These are phyloP conservation scores for Solanum boliviense DNA, from an alignment of 257 asterid genomes.

Conservation along the genomic window DNA sequence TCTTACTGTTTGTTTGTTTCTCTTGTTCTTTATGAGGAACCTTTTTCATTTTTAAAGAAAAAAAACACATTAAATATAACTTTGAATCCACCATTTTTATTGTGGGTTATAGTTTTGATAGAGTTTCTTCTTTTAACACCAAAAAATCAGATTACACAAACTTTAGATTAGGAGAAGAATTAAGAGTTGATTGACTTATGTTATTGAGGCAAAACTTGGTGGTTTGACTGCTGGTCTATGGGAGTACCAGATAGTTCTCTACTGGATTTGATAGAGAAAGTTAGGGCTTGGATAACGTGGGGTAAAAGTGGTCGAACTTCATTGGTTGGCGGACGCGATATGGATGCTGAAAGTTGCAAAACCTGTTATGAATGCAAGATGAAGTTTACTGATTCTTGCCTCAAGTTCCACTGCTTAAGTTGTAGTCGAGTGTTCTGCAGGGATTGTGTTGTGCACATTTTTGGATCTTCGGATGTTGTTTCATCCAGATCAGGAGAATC, in stretches of 20 bases:
- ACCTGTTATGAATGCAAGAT: conserved; percentile 39
- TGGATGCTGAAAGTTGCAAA: conserved; percentile 23
- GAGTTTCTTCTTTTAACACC: conserved; percentile 17
- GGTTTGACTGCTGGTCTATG: conserved; percentile 39
- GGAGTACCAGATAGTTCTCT: conserved; percentile 54
- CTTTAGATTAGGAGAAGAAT: conserved; percentile 6
- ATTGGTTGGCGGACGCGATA: conserved; percentile 19
- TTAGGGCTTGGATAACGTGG: conserved; percentile 55
- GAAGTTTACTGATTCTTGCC: conserved; percentile 23
- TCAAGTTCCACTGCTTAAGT: conserved; percentile 47
- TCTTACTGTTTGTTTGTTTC: conserved; percentile 11
- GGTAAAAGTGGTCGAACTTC: conserved; percentile 22
- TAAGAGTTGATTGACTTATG: neutral
- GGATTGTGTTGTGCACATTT: conserved; percentile 34
- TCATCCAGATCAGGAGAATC: conserved; percentile 10
- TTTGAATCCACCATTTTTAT: conserved; percentile 47
- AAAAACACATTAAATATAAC: conserved; percentile 6
- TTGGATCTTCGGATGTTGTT: conserved; percentile 24
- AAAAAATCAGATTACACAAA: neutral
- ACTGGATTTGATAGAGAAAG: conserved; percentile 52
- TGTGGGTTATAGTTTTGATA: conserved; percentile 57
- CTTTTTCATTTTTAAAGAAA: conserved; percentile 10
- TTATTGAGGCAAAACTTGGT: conserved; percentile 12
- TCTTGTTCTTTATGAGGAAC: conserved; percentile 11
- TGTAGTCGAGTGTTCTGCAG: conserved; percentile 48